These are phyloP conservation scores for Monilinia laxa DNA, from an alignment of 2,329 filamentous ascomycete species.

Conservation along the genomic window DNA sequence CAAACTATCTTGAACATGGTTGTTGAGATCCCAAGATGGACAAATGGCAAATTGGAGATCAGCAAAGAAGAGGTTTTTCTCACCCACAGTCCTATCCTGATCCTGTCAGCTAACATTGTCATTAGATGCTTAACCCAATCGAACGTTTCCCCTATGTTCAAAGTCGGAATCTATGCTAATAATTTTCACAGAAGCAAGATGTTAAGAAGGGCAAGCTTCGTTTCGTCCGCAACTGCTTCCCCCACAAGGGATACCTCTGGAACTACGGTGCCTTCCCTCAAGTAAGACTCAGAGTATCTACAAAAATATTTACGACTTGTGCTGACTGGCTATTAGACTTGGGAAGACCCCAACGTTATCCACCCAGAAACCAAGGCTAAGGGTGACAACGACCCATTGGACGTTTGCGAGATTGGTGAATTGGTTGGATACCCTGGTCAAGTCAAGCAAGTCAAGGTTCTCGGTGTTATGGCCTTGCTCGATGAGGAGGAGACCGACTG, in stretches of 20 bases:
- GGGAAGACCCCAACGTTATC: constrained; percentile 94
- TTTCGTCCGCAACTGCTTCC: constrained; percentile 99
- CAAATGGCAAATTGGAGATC: constrained; percentile 97
- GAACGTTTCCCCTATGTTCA: constrained; percentile 2
- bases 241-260: constrained; percentile 99
- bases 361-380: constrained; percentile 99
- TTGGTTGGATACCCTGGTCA: constrained; percentile 93
- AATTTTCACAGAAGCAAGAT: constrained; percentile 71
- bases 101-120: constrained; percentile 5
- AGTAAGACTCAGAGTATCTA: constrained; percentile 52
- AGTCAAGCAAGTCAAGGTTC: constrained; percentile 99
- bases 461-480: constrained; percentile 98
- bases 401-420: constrained; percentile 99
- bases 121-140: constrained; percentile 24
- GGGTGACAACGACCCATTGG: constrained; percentile 98
- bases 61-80: constrained; percentile 67
- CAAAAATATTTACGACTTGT: background rate
- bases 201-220: constrained; percentile 99
- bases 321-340: constrained; percentile 63
- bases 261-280: constrained; percentile 99
- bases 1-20: constrained; percentile 98
- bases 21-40: constrained; percentile 99
- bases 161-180: constrained; percentile 12
- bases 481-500: constrained; percentile 99
- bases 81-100: constrained; percentile 48